Base-by-base conservation (phyloP, 1,139 yeast genomes). In the Waltiozyma sp. region DNA sequence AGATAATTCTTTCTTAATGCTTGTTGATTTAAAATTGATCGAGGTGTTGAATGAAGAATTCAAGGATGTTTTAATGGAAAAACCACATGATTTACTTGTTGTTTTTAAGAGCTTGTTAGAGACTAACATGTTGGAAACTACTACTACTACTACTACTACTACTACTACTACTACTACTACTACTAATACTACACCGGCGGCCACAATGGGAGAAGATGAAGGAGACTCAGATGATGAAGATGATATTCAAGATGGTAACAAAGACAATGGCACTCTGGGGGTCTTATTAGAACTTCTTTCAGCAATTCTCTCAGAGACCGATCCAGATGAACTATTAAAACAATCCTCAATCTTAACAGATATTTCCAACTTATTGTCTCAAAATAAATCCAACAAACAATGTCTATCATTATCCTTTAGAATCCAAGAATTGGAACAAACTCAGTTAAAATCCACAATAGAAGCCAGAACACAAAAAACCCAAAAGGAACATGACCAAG, bases 31-130 rank as follows among this genome's bases (percentile, higher is more conserved):
- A 47, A 74, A 82, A 47, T 57, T 86, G 16, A 62, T 88, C 40
- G 91, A 87, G 53, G 63, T 65, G 18, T 61, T 86, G 38, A 75
- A 80, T n/a, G 72, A 71, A 15, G 68, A 68, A 26, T 81, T 82
- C 51, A 80, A 75, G 47, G 75, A 77, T 10, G 70, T 70, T 39
- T 61, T 89, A 35, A 72, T 86, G 11, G 73, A 72, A 34, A 75
- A 82, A 3, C 83, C 93, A 0, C 58, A 60, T 6, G 85, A 79
- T 43, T 69, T 82, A 47, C 63, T 85, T 24, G 65, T 64, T 16
- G 69, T 85, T 23, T 73, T 83, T 1, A 62, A 72, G 31, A 73
- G 72, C 33, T 64, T 81, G 39, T 57, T 80, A 37, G 54, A 52
- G 14, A 47, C 48, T 8, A 57, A 55, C 18, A 52, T 55, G 4